Percentiles rank a stretch among this genome's conserved stretches.
phyloP scores from a whole-genome alignment of 768 basidiomycete species.

The Rhizopogon rudus region DNA sequence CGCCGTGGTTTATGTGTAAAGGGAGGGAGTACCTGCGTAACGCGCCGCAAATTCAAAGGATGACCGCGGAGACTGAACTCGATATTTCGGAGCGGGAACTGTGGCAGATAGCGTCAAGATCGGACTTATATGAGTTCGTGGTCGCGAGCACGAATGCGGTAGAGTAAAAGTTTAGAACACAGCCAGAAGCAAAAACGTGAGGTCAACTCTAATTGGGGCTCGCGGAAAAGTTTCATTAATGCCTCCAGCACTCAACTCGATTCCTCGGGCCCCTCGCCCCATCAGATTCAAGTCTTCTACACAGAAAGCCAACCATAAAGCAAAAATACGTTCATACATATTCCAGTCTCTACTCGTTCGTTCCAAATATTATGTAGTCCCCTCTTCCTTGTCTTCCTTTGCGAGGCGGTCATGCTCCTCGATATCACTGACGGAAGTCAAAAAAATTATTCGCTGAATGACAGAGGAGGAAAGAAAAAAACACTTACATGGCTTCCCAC shows the following conservation, averaged over 20 bases:
- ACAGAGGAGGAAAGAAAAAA: not conserved
- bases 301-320: too few relatives aligned
- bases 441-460: not conserved
- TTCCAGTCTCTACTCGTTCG: not conserved
- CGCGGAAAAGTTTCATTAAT: not conserved
- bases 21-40: not conserved
- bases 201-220: not conserved
- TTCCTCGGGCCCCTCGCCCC: too few relatives aligned
- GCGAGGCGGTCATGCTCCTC: slow-evolving; percentile 71
- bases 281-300: too few relatives aligned
- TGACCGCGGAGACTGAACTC: not conserved
- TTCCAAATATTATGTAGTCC: not conserved
- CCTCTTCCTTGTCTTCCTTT: slow-evolving; percentile 31
- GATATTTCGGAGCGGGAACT: not conserved
- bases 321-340: not conserved
- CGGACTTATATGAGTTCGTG: not conserved
- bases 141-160: not conserved
- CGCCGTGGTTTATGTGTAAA: slow-evolving; percentile 3
- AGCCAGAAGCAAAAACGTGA: not conserved
- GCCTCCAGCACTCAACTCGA: too few relatives aligned
- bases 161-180: not conserved
- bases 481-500: slow-evolving; percentile 70
- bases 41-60: not conserved
- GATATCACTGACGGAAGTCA: slow-evolving; percentile 48
- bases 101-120: not conserved